Evolutionary conservation across 1,284 basidiomycete species (phyloP), one percentile per base, ranked within the genome.

Genomic region (Lentinus polychrous): DNA sequence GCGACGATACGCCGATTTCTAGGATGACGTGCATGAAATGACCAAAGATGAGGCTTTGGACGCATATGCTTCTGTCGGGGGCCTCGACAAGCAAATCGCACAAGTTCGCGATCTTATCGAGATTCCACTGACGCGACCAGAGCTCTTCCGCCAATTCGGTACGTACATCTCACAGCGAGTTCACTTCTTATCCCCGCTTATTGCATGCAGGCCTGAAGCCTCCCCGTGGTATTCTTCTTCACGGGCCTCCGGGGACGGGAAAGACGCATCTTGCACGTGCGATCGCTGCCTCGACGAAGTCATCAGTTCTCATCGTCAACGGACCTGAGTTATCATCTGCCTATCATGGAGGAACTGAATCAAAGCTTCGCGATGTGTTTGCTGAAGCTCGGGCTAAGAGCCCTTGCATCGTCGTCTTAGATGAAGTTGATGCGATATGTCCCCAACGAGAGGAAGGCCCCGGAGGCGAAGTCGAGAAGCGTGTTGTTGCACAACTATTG

Each of bases 261-360:
- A 97, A 96, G 68, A 96, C 94, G 0, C 91, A 94, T 55, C 74
- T 96, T 1, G 92, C 93, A 7, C 83, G 91, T 46, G 90, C 91
- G 7, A 93, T 96, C 49, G 87, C 90, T 8, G 77, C 84, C 3
- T 86, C 90, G 0, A 88, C 86, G 0, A 78, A 78, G 27, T 87
- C 91, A 22, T 83, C 84, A 20, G 86, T 94, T 22, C 77, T 94
- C 51, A 80, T 91, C 47, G 86, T 98, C 61, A 95, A 96, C 56
- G 96, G 96, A 0, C 92, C 96, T 2, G 94, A 97, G 63, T 80
- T 99, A 14, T 91, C 89, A 0, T 93, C 91, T 11, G 91, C 93
- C 0, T 98, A 91, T 61, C 95, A 98, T 60, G 95, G 95, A 37
- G 95, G 99, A 71, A 97, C 94, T 1, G 95, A 99, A 64, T 82